Base-by-base conservation (phyloP, 2,329 filamentous ascomycete genomes). In the Coniochaeta prunicola region DNA sequence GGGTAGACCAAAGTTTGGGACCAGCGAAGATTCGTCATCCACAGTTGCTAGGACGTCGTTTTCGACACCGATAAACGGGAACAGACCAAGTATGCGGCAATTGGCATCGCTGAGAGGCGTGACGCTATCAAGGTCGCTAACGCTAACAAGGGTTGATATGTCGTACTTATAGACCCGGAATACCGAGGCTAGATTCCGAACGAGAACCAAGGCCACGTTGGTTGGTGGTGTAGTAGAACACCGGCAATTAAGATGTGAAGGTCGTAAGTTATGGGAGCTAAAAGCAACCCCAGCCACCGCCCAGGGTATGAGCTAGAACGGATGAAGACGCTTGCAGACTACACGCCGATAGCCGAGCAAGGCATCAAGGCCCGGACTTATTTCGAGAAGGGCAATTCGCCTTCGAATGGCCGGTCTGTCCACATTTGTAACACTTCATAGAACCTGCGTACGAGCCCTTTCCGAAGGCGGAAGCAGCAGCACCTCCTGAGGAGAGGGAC, bases 361-460 rank as follows among this genome's bases (percentile, higher is more conserved):
- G 21, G 26, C 3, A 21, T 50, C 45, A 50, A 2, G 24, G 15
- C 13, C n/a, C 10, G 30, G 45, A 50, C 45, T 30, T 50, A 12
- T 12, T 50, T 5, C 24, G 45, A 7, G 21, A 28, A 1, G 83
- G 78, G 67, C 86, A 89, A 21, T 85, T 78, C 54, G 70, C 73
- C 57, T 77, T 77, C 62, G 79, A 80, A 69, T 90, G 88, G 1
- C 86, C 86, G 34, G 75, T 74, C 63, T 83, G 77, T 17, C 84
- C 81, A 68, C 87, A 90, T 19, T 74, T 79, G 70, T 81, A 83
- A 68, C 88, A 90, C 53, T 75, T 76, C 53, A 80, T 71, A 45
- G 64, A 65, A 24, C 30, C 17, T 3, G 30, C 15, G 21, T 36
- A 9, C 31, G 66, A 57, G 38, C 62, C 53, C 48, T 60, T 63